These are phyloP conservation scores for Thelephora ganbajun DNA, from an alignment of 768 basidiomycete genomes.

Conservation along the genomic window DNA sequence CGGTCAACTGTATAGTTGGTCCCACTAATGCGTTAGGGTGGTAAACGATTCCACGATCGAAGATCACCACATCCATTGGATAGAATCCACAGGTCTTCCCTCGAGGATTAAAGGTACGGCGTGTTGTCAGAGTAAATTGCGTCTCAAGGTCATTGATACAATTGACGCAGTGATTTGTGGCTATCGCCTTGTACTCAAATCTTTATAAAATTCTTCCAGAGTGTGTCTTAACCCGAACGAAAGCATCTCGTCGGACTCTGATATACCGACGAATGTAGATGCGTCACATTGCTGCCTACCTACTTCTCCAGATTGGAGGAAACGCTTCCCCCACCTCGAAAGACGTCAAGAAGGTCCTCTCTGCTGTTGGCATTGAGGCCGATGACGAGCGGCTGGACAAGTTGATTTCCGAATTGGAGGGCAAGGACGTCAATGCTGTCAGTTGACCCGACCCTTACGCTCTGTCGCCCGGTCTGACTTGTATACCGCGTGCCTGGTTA, in stretches of 20 bases:
- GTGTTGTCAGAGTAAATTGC: constrained; percentile 3
- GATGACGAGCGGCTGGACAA: constrained; percentile 71
- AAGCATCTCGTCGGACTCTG: not conserved
- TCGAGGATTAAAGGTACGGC: constrained; percentile 69
- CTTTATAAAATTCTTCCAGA: constrained; percentile 24
- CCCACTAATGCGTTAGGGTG: constrained; percentile 13
- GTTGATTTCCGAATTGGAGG: constrained; percentile 81
- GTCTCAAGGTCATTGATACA: constrained; percentile 3
- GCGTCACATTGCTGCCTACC: constrained; percentile 91
- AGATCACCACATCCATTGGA: constrained; percentile 35
- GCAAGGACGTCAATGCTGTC: constrained; percentile 79
- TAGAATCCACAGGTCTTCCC: constrained; percentile 94
- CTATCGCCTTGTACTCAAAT: constrained; percentile 43
- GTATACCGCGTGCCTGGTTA: not conserved
- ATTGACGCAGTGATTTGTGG: constrained; percentile 71
- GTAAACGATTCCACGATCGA: constrained; percentile 7
- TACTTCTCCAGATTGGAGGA: constrained; percentile 91
- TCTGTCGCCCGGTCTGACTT: not conserved
- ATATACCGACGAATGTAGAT: constrained; percentile 32
- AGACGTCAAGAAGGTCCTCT: constrained; percentile 83
- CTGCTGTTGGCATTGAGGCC: constrained; percentile 75
- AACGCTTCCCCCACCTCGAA: constrained; percentile 74
- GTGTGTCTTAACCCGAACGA: constrained; percentile 17
- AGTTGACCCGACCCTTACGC: constrained; percentile 12
- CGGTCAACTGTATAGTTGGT: constrained; percentile 42